Percentiles rank a stretch among this genome's conserved stretches.
These are phyloP conservation scores for Lotmaria passim DNA, from an alignment of 208 protist species.

Conservation along the genomic window DNA sequence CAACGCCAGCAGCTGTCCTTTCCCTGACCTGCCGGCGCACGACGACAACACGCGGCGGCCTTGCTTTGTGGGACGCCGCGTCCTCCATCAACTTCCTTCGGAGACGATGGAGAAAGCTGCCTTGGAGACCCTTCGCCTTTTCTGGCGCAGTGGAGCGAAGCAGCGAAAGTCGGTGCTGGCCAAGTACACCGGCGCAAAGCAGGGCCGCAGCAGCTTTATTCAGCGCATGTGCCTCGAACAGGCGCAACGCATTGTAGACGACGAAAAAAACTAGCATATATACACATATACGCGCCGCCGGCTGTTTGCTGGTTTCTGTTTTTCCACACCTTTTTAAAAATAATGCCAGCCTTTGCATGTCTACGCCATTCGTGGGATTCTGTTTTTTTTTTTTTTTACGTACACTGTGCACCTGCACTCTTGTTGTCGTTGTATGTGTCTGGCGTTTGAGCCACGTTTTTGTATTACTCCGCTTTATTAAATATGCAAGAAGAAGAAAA, in stretches of 20 bases:
- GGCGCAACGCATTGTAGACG: constrained; percentile 21
- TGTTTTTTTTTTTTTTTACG: not conserved
- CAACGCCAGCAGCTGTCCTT: constrained; percentile 2
- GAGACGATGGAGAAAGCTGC: constrained; percentile 58
- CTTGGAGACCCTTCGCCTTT: constrained; percentile 62
- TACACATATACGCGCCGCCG: no score
- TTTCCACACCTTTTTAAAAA: no score
- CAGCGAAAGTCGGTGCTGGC: constrained; percentile 39
- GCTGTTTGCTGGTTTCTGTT: no score
- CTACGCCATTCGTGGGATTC: no score
- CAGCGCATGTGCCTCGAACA: constrained; percentile 46
- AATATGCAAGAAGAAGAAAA: no score
- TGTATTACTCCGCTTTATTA: no score
- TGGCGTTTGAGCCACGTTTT: no score
- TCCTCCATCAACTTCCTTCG: constrained; percentile 50
- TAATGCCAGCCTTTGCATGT: no score
- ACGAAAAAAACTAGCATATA: not conserved
- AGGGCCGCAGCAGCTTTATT: constrained; percentile 37
- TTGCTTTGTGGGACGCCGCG: constrained; percentile 27
- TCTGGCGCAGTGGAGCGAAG: constrained; percentile 53
- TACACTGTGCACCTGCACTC: not conserved
- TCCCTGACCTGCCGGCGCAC: not conserved
- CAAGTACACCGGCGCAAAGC: constrained; percentile 34
- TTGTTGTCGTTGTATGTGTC: no score
- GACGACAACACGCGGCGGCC: not conserved